Evolutionary conservation across 768 basidiomycete genomes (phyloP).

Genomic region (Leccinum broughii): DNA sequence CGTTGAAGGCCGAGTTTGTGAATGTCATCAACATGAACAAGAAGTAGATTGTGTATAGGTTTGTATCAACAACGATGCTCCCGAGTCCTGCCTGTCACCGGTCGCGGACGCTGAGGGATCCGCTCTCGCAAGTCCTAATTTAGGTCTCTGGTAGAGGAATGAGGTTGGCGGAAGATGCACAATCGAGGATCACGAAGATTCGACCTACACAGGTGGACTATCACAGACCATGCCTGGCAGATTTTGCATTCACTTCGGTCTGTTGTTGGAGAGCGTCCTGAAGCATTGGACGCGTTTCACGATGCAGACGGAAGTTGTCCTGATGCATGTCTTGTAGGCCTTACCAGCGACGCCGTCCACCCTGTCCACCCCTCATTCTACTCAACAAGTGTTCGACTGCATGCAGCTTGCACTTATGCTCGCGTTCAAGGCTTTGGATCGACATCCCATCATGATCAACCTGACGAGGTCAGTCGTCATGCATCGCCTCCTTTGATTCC

Average conservation of each 20-base stretch:
- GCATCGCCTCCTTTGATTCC: constrained; percentile 17
- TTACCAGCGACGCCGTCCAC: constrained; percentile 37
- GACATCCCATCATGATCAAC: constrained; percentile 47
- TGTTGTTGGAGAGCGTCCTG: constrained; percentile 62
- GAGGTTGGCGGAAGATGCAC: constrained; percentile 52
- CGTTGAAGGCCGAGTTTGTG: constrained; percentile 95
- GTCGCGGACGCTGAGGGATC: constrained; percentile 1
- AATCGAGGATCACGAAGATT: constrained; percentile 45
- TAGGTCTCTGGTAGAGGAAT: constrained; percentile 69
- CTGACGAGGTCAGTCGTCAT: constrained; percentile 50
- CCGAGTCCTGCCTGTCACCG: not conserved
- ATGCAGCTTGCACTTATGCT: constrained; percentile 64
- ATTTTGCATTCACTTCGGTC: constrained; percentile 65
- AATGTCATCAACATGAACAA: constrained; percentile 80
- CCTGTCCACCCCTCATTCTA: constrained; percentile 32
- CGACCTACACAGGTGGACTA: not conserved
- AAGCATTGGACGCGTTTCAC: constrained; percentile 74
- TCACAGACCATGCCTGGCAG: constrained; percentile 34
- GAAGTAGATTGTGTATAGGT: constrained; percentile 9
- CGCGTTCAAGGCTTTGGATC: constrained; percentile 61
- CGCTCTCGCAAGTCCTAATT: constrained; percentile 46
- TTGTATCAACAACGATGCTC: constrained; percentile 30
- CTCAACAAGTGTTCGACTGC: constrained; percentile 49
- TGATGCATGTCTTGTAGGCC: constrained; percentile 72
- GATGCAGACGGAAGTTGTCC: constrained; percentile 72